Conservation (phyloP, 306 rosid genomes). For the Boehmeria nivea region DNA sequence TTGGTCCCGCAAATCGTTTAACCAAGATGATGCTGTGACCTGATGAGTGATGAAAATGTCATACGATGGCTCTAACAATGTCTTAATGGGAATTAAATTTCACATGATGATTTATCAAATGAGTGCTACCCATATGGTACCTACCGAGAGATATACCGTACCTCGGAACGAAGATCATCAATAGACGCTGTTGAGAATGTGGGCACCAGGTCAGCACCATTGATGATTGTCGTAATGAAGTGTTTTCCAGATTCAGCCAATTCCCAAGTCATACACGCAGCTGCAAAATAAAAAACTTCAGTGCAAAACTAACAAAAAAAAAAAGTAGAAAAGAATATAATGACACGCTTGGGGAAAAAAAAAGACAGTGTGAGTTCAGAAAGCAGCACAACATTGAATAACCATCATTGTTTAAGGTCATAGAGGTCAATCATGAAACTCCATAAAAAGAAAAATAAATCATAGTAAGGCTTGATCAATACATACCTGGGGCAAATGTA, state of each 20-base stretch:
- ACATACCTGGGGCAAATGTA: constrained; percentile 90
- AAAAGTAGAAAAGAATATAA: background rate
- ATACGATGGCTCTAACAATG: constrained; percentile 2
- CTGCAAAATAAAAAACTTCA: constrained; percentile 44
- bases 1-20: constrained; percentile 89
- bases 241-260: constrained; percentile 96
- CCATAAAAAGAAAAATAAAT: constrained; percentile 2
- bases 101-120: background rate
- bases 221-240: constrained; percentile 79
- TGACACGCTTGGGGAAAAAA: background rate
- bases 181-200: constrained; percentile 86
- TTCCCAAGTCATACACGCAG: constrained; percentile 98
- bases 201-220: constrained; percentile 96
- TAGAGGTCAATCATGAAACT: background rate
- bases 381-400: background rate
- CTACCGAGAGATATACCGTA: constrained; percentile 19
- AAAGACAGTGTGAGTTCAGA: background rate
- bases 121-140: constrained; percentile 5
- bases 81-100: background rate
- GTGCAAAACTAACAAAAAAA: constrained; percentile 12
- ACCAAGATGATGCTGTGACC: constrained; percentile 95
- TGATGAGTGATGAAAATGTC: constrained; percentile 30
- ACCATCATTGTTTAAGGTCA: background rate
- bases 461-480: background rate
- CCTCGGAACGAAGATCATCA: constrained; percentile 95